A percentile compares a stretch with the other conserved stretches of the same genome.
Conservation (phyloP, 148 eudicot genomes). For the Rhododendron henanense region DNA sequence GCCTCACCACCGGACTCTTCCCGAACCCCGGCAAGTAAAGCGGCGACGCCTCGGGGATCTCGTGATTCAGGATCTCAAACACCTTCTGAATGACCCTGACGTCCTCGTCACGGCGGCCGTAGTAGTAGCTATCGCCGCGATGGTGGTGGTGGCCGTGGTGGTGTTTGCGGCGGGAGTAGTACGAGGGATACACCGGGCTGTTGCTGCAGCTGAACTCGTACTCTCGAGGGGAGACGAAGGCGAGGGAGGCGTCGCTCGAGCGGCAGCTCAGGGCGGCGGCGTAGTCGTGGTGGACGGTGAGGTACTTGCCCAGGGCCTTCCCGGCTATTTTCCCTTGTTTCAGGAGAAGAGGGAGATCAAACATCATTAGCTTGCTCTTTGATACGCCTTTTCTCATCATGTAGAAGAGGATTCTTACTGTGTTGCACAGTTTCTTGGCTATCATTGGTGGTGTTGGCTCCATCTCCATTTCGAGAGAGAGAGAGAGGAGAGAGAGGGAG, state of each 20-base stretch:
- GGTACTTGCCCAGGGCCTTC: slow-evolving; percentile 35
- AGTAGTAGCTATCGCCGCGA: slow-evolving; percentile 1
- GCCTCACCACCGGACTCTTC: slow-evolving; percentile 43
- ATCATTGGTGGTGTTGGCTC: slow-evolving; percentile 27
- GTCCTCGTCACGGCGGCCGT: slow-evolving; percentile 16
- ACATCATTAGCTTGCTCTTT: slow-evolving; percentile 46
- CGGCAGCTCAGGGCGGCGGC: slow-evolving; percentile 34
- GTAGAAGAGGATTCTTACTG: slow-evolving; percentile 23
- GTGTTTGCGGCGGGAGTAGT: slow-evolving; percentile 23
- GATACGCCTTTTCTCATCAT: slow-evolving; percentile 43
- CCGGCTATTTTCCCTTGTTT: slow-evolving; percentile 47
- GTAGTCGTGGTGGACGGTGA: slow-evolving; percentile 41
- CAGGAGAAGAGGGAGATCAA: slow-evolving; percentile 41
- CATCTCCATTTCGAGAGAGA: slow-evolving; percentile 27
- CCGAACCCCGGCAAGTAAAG: slow-evolving; percentile 42
- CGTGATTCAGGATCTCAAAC: slow-evolving; percentile 37
- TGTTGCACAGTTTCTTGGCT: slow-evolving; percentile 37
- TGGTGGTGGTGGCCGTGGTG: slow-evolving; percentile 19
- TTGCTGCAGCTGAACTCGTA: slow-evolving; percentile 79
- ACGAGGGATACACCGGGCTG: slow-evolving; percentile 38
- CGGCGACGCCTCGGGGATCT: slow-evolving; percentile 20
- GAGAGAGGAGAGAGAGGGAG: background rate
- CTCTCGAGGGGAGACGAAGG: slow-evolving; percentile 41
- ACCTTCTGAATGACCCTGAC: slow-evolving; percentile 29
- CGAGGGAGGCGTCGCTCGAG: slow-evolving; percentile 28